phyloP scores from a whole-genome alignment of 352 stramenopile species.

The Globisporangium iwayamae region DNA sequence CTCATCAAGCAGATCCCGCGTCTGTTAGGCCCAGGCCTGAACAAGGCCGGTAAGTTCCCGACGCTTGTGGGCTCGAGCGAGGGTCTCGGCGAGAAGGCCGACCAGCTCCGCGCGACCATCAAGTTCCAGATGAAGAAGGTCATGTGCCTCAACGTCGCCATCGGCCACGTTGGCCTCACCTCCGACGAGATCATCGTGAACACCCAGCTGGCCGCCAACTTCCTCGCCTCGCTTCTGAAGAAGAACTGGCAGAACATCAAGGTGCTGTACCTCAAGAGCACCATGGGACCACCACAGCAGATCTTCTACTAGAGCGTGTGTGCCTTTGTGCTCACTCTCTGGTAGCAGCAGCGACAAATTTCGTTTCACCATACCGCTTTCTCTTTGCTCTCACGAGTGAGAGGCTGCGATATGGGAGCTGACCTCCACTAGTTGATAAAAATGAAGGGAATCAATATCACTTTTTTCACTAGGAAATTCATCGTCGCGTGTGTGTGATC shows the following conservation, averaged over 20 bases:
- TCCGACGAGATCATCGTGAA: constrained; percentile 98
- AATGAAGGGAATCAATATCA: constrained; percentile 44
- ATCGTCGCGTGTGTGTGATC: not conserved
- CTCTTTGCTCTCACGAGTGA: not conserved
- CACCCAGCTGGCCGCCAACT: constrained; percentile 98
- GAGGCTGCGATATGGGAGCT: constrained; percentile 29
- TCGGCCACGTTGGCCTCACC: constrained; percentile 95
- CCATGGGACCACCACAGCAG: constrained; percentile 97
- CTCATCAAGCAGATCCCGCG: constrained; percentile 99
- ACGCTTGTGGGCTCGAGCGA: constrained; percentile 94
- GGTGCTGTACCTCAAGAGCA: constrained; percentile 99
- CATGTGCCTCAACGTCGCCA: constrained; percentile 99
- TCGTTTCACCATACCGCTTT: constrained; percentile 35
- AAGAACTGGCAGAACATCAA: constrained; percentile 99
- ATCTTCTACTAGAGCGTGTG: constrained; percentile 97
- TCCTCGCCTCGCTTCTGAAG: constrained; percentile 98
- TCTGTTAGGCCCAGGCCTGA: constrained; percentile 98
- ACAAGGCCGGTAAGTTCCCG: constrained; percentile 99
- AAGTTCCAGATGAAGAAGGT: constrained; percentile 99
- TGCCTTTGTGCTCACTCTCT: not conserved
- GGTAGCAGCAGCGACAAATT: constrained; percentile 20
- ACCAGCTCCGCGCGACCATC: constrained; percentile 97
- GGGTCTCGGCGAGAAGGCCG: constrained; percentile 97
- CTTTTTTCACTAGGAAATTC: constrained; percentile 14
- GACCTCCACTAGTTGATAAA: constrained; percentile 36